These are phyloP conservation scores for Coemansia sp. DNA, from an alignment of 192 early-diverging fungal species.

Conservation along the genomic window DNA sequence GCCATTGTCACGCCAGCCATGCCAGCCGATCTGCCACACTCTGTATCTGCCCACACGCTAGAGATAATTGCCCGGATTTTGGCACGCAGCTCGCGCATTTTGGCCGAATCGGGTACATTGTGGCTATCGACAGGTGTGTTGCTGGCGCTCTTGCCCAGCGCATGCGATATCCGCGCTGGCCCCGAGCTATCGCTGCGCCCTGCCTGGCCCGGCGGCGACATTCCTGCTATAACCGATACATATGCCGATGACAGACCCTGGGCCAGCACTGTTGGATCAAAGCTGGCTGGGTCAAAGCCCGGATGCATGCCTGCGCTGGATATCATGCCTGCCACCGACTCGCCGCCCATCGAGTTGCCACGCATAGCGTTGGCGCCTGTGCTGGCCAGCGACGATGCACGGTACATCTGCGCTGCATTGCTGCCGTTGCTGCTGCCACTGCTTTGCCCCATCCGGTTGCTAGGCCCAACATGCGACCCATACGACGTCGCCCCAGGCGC, in stretches of 20 bases:
- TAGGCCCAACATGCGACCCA: conserved; percentile 21
- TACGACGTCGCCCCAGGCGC: neutral
- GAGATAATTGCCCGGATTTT: conserved; percentile 45
- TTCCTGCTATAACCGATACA: conserved; percentile 33
- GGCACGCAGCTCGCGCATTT: conserved; percentile 39
- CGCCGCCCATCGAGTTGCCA: conserved; percentile 11
- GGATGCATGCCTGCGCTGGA: conserved; percentile 8
- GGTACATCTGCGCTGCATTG: conserved; percentile 10
- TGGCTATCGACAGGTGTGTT: conserved; percentile 16
- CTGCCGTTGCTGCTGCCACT: conserved; percentile 3
- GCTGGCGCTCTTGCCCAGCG: conserved; percentile 46
- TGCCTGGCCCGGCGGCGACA: conserved; percentile 6
- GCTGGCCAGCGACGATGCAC: conserved; percentile 40
- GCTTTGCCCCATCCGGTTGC: conserved; percentile 9
- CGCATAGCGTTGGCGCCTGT: conserved; percentile 2
- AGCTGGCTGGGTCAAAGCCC: conserved; percentile 27
- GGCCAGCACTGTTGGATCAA: conserved; percentile 39
- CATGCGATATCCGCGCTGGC: conserved; percentile 18
- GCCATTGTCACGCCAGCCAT: conserved; percentile 47
- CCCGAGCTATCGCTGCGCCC: neutral
- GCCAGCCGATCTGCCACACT: conserved; percentile 48
- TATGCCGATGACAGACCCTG: conserved; percentile 51
- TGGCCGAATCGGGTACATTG: conserved; percentile 6
- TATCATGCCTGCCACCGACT: conserved; percentile 10
- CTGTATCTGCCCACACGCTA: conserved; percentile 51